These are phyloP conservation scores for Eucalyptus grandis DNA, from an alignment of 345 rosid genomes.

Conservation along the genomic window DNA sequence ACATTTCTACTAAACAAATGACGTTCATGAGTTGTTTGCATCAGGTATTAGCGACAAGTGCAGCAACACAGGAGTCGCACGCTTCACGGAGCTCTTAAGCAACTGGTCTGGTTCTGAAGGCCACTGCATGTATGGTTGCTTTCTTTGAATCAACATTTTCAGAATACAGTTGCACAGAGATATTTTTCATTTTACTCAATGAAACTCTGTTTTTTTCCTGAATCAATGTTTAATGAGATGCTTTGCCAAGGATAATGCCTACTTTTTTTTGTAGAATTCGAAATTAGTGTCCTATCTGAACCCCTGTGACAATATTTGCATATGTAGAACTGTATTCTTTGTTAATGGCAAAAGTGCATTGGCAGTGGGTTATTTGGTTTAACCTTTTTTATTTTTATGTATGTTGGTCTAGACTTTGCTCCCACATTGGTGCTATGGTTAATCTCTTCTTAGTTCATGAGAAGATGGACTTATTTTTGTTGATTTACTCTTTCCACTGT, in stretches of 20 bases:
- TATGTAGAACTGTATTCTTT: background rate
- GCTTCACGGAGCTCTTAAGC: slow-evolving; percentile 57
- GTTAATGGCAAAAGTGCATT: background rate
- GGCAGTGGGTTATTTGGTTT: background rate
- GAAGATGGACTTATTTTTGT: background rate
- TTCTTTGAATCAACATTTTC: background rate
- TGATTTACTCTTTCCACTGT: background rate
- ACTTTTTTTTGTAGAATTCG: background rate
- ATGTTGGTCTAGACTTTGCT: background rate
- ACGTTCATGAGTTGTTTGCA: background rate
- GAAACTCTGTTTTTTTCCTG: background rate
- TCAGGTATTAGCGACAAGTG: slow-evolving; percentile 80
- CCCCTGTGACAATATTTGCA: background rate
- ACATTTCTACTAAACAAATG: background rate
- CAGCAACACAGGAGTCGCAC: slow-evolving; percentile 35
- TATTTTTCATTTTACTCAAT: background rate
- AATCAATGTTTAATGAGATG: background rate
- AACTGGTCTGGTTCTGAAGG: slow-evolving; percentile 70
- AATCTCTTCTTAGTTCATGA: background rate
- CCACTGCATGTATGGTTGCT: slow-evolving; percentile 68
- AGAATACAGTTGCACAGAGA: background rate
- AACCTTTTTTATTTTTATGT: background rate
- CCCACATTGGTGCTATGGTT: background rate
- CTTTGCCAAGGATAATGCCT: background rate
- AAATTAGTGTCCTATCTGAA: background rate